A percentile compares a stretch with the other conserved stretches of the same genome.
Conservation (phyloP, 306 rosid genomes). For the Castanea mollissima region DNA sequence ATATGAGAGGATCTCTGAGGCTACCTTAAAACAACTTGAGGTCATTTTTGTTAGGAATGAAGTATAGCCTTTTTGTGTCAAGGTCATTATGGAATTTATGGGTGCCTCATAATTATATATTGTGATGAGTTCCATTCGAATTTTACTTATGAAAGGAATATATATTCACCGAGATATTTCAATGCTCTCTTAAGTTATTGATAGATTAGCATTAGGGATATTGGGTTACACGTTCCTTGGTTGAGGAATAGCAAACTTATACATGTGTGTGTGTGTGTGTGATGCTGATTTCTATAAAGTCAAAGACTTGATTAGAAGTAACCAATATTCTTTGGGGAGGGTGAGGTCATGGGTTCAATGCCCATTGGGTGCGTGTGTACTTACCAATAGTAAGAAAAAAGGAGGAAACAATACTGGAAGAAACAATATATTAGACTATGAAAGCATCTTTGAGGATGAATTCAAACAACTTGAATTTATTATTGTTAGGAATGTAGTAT, state of each 20-base stretch:
- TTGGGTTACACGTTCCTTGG: neutral
- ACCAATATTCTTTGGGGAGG: neutral
- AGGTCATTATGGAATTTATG: neutral
- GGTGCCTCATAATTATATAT: neutral
- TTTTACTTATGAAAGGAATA: too few relatives aligned
- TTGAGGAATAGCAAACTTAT: neutral
- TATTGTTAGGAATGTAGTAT: neutral
- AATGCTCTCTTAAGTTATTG: neutral
- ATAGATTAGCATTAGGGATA: neutral
- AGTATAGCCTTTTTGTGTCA: neutral
- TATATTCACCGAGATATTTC: neutral
- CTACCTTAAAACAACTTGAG: neutral
- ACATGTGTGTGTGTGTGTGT: neutral
- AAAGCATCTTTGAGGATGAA: constrained; percentile 7
- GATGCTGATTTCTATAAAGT: neutral
- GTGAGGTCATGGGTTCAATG: too few relatives aligned
- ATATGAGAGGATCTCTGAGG: neutral
- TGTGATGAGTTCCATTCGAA: too few relatives aligned
- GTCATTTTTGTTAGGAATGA: neutral
- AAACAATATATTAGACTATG: neutral
- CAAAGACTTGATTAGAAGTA: constrained; percentile 13
- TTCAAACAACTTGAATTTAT: neutral
- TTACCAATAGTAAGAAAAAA: too few relatives aligned
- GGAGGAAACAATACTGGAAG: neutral
- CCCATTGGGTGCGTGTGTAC: too few relatives aligned